phyloP scores from a whole-genome alignment of 352 stramenopile genomes.

The Globisporangium cystogenes region DNA sequence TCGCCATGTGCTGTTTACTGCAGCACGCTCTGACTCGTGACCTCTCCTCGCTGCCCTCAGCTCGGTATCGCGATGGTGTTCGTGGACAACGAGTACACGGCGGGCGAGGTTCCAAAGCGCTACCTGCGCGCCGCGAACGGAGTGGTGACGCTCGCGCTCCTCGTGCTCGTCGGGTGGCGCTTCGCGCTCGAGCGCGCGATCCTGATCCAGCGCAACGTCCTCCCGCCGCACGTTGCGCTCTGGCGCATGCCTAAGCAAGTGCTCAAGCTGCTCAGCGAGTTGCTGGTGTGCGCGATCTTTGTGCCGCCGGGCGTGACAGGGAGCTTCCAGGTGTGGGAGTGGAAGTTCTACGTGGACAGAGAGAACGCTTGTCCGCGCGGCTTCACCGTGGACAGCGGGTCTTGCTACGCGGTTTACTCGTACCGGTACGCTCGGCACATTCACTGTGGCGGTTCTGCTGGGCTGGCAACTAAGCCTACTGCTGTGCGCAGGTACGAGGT shows the following conservation, averaged over 20 bases:
- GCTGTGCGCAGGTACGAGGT: slow-evolving; percentile 42
- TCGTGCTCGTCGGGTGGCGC: slow-evolving; percentile 46
- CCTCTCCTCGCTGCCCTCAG: slow-evolving; percentile 6
- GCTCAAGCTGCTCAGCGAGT: slow-evolving; percentile 32
- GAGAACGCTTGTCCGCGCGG: slow-evolving; percentile 24
- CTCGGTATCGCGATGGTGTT: slow-evolving; percentile 55
- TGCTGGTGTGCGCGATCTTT: slow-evolving; percentile 42
- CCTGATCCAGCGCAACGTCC: slow-evolving; percentile 49
- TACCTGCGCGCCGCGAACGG: slow-evolving; percentile 35
- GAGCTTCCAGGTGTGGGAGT: slow-evolving; percentile 56
- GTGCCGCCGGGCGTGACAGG: slow-evolving; percentile 46
- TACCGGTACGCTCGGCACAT: slow-evolving; percentile 37
- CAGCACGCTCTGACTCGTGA: no score
- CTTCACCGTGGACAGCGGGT: slow-evolving; percentile 23
- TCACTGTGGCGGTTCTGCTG: background rate
- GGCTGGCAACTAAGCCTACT: background rate
- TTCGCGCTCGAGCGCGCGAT: slow-evolving; percentile 55
- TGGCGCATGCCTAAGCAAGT: slow-evolving; percentile 42
- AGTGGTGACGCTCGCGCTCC: slow-evolving; percentile 35
- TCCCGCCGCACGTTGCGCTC: slow-evolving; percentile 49
- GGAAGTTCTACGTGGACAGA: slow-evolving; percentile 53
- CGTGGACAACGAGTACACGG: slow-evolving; percentile 58
- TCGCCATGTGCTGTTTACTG: background rate
- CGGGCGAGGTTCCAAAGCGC: slow-evolving; percentile 25
- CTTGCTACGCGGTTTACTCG: slow-evolving; percentile 65